Conservation (phyloP, 148 eudicot genomes). For the Amaranthus palmeri region DNA sequence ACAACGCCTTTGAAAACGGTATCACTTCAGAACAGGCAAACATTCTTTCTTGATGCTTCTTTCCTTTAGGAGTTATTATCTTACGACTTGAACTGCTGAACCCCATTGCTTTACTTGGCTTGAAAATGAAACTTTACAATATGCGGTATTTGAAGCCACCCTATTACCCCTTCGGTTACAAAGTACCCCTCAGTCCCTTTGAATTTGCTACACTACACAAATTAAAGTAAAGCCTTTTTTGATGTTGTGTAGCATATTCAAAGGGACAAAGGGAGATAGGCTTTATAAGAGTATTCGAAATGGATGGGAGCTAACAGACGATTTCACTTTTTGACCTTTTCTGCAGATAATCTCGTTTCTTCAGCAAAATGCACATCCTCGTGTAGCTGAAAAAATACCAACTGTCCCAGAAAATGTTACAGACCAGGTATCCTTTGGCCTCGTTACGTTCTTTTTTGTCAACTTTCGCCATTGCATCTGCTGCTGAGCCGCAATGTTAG, state of each 20-base stretch:
- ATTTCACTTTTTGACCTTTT: slow-evolving; percentile 4
- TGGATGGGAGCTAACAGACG: not conserved
- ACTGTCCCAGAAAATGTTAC: slow-evolving; percentile 96
- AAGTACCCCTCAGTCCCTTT: too few relatives aligned
- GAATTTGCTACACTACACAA: too few relatives aligned
- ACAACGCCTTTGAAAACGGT: slow-evolving; percentile 82
- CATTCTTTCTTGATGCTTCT: slow-evolving; percentile 3
- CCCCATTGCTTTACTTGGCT: slow-evolving; percentile 1
- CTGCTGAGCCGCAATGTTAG: not conserved
- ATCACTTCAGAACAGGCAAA: slow-evolving; percentile 88
- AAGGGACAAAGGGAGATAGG: not conserved
- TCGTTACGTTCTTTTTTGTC: not conserved
- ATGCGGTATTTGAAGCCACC: too few relatives aligned
- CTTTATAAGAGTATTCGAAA: not conserved
- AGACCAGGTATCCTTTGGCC: slow-evolving; percentile 58
- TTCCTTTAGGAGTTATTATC: not conserved
- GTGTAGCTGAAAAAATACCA: slow-evolving; percentile 82
- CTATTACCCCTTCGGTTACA: too few relatives aligned
- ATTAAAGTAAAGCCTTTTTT: too few relatives aligned
- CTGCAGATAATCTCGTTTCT: slow-evolving; percentile 89
- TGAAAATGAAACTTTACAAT: not conserved
- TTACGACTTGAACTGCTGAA: not conserved
- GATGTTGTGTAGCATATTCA: too few relatives aligned
- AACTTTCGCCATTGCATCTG: not conserved
- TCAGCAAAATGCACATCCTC: slow-evolving; percentile 97